Base-by-base conservation (phyloP, 2,329 filamentous ascomycete genomes). In the Apiospora rasikravindrae region DNA sequence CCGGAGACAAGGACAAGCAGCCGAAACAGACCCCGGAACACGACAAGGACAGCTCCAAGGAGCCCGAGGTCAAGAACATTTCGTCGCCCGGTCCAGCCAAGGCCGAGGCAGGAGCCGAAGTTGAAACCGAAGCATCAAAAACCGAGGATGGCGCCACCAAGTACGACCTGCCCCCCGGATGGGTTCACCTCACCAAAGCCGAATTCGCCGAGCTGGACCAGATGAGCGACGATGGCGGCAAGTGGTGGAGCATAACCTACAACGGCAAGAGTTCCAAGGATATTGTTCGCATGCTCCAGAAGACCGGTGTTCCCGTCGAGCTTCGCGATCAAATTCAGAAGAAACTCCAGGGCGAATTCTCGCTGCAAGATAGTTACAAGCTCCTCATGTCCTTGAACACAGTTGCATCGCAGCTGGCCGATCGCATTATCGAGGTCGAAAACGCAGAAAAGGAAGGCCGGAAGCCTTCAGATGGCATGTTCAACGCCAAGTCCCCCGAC, bases 41-140 rank as follows among this genome's bases (percentile, higher is more conserved):
- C 37, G 70, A 71, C 44, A 69, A 75, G 14, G 67, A 72, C 24
- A 57, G 40, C 42, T 45, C 72, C 16, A 74, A 71, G 26, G 33
- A 64, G 29, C 78, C 79, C 16, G 71, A 78, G 70, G 47, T 79
- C 29, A 74, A 81, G 72, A 80, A 73, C 69, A 74, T 77, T 16
- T 72, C 73, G 33, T 80, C 79, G 24, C 79, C 79, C 7, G 79
- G 79, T 24, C 79, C 80, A 22, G 73, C 76, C 4, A 74, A 79
- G 26, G 74, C 77, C 2, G 74, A 78, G 13, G 6, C 40, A 3
- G 74, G 77, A 7, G 76, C 68, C 3, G 74, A 78, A 42, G 40
- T 10, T 3, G 74, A 78, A 7, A 76, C 68, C 26, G 67, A 77
- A 6, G 74, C 73, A 24, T 67, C 77, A 29, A 69, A 72, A 24